Evolutionary conservation across 2,329 filamentous ascomycete species (phyloP), one percentile per base, ranked within the genome.

Genomic region (Colletotrichum incanum): DNA sequence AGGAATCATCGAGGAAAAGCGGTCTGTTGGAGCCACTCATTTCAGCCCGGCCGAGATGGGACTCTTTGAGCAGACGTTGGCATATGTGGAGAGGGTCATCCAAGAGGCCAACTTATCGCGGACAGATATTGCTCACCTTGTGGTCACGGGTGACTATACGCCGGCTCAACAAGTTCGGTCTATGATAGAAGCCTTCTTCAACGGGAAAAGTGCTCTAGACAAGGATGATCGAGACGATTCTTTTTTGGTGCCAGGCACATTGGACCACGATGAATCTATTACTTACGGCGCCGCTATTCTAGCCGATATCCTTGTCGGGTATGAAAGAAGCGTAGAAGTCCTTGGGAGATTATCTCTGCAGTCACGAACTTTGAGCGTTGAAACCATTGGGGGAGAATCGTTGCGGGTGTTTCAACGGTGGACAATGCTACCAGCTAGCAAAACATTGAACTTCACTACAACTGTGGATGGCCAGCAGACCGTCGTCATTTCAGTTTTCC

Each of bases 81-180:
- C 12, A 7, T 16, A 7, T 12, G 23, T 64, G 9, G 61, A 52
- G 9, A 34, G 23, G 37, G 49, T 28, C 37, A 64, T 64, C 14
- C 31, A 43, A 23, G 7, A 28, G 8, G 61, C 49, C 16, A 34
- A 54, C 18, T 11, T 64, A 4, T 41, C 49, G 8, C 41, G 9
- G 5, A 31, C n/a, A 2, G 61, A 34, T 9, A 43, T 64, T 18
- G 23, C 16, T 12, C 47, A 52, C 23, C 14, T 64, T 6, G 31
- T 52, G 14, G 11, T 64, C 11, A 52, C 47, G 16, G 61, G 61
- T 9, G 49, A 41, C 18, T 64, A 64, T 7, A 64, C 61, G 8
- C 47, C 4, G 37, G 2, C 49, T 5, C 18, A 23, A 28, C 47
- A 54, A 7, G 23, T 64, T 18, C 23, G 61, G 23, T 52, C 23